phyloP scores from a whole-genome alignment of 352 stramenopile genomes.

The Phytophthora crassamura region DNA sequence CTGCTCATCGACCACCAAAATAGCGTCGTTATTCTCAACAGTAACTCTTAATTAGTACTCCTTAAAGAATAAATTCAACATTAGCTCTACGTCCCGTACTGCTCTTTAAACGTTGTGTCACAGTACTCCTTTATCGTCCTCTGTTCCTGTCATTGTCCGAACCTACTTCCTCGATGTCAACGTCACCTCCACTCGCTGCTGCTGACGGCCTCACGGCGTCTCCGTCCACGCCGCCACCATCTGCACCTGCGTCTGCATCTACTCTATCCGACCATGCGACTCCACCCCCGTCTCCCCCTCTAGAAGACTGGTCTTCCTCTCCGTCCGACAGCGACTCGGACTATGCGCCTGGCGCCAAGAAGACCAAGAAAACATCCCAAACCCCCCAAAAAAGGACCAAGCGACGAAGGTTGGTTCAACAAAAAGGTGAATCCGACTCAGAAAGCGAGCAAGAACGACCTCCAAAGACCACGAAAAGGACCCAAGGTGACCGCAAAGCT shows the following conservation, averaged over 20 bases:
- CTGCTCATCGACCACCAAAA: slow-evolving; percentile 16
- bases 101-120: background rate
- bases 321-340: slow-evolving; percentile 43
- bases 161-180: slow-evolving; percentile 11
- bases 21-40: background rate
- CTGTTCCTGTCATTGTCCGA: slow-evolving; percentile 6
- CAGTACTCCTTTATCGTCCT: slow-evolving; percentile 5
- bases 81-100: background rate
- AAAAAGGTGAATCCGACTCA: slow-evolving; percentile 9
- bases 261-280: slow-evolving; percentile 15
- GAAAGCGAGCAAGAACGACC: slow-evolving; percentile 14
- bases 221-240: slow-evolving; percentile 13
- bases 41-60: background rate
- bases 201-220: background rate
- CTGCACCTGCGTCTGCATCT: slow-evolving; percentile 7
- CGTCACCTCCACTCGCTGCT: slow-evolving; percentile 2
- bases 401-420: slow-evolving; percentile 23
- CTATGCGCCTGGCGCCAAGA: slow-evolving; percentile 28
- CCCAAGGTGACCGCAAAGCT: slow-evolving; percentile 29
- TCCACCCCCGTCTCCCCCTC: slow-evolving; percentile 14
- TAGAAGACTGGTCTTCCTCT: slow-evolving; percentile 22
- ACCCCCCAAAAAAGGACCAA: slow-evolving; percentile 22
- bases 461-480: background rate
- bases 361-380: slow-evolving; percentile 8
- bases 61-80: too few relatives aligned